These are phyloP conservation scores for Pseudopithomyces chartarum DNA, from an alignment of 2,329 filamentous ascomycete species.

Conservation along the genomic window DNA sequence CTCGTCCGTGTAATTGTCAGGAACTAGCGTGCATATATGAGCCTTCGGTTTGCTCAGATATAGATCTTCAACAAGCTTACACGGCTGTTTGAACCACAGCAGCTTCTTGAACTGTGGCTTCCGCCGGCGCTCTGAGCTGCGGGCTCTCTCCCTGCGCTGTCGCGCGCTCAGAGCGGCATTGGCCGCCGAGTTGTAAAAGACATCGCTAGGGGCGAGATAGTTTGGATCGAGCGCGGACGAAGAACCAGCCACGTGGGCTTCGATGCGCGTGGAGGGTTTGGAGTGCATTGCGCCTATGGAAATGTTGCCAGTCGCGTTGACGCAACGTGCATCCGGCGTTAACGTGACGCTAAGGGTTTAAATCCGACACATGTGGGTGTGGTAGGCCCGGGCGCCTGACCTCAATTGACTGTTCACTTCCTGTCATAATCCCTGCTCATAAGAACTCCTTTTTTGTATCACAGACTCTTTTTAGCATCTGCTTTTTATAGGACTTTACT, in stretches of 20 bases:
- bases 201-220: slow-evolving; percentile 83
- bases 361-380: no score
- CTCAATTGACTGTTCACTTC: no score
- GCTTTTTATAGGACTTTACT: no score
- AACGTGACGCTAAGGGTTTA: background rate
- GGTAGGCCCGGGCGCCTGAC: no score
- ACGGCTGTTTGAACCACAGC: slow-evolving; percentile 96
- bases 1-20: slow-evolving; percentile 99
- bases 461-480: no score
- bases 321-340: background rate
- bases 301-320: background rate
- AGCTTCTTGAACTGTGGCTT: slow-evolving; percentile 91
- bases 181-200: slow-evolving; percentile 67
- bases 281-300: slow-evolving; percentile 18
- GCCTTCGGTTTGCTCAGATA: no score
- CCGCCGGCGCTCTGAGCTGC: slow-evolving; percentile 69
- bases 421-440: no score
- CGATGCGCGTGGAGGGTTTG: slow-evolving; percentile 10
- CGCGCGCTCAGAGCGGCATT: slow-evolving; percentile 24
- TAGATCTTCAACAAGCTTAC: slow-evolving; percentile 54
- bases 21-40: slow-evolving; percentile 60
- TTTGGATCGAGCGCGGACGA: slow-evolving; percentile 25
- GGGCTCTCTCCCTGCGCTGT: slow-evolving; percentile 58
- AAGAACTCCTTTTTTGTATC: no score
- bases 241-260: slow-evolving; percentile 5